Percentiles rank a stretch among this genome's conserved stretches.
Evolutionary conservation across 1,284 basidiomycete genomes (phyloP).

Genomic region (Mrakiaceae sp.): DNA sequence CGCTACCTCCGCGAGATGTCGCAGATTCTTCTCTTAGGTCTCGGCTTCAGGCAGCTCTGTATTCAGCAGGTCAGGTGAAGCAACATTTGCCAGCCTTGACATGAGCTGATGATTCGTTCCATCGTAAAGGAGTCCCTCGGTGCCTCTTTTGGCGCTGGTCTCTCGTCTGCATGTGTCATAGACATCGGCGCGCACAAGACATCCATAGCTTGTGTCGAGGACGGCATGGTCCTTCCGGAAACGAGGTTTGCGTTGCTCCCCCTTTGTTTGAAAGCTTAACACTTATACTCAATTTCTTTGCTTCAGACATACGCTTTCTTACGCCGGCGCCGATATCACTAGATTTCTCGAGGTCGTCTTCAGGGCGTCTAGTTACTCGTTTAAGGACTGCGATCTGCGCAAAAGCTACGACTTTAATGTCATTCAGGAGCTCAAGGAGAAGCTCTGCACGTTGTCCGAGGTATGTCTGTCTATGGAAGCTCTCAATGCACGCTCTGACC

Average conservation of each 20-base stretch:
- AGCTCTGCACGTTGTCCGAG: constrained; percentile 72
- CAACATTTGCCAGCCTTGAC: neutral
- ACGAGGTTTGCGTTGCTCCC: constrained; percentile 50
- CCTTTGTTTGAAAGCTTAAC: neutral
- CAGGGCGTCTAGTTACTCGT: constrained; percentile 74
- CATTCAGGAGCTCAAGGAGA: constrained; percentile 76
- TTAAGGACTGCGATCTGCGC: constrained; percentile 64
- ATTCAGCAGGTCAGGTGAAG: constrained; percentile 60
- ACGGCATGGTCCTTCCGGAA: constrained; percentile 78
- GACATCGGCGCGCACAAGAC: constrained; percentile 81
- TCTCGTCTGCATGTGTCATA: constrained; percentile 88
- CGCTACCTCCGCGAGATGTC: constrained; percentile 70
- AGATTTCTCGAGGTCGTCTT: constrained; percentile 74
- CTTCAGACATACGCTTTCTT: constrained; percentile 63
- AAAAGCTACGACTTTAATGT: constrained; percentile 73
- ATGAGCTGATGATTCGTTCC: no score
- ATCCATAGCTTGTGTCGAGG: constrained; percentile 87
- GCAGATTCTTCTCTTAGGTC: constrained; percentile 57
- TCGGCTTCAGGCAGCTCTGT: constrained; percentile 87
- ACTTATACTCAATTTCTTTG: neutral
- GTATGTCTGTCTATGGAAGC: constrained; percentile 36
- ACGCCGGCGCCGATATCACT: constrained; percentile 90
- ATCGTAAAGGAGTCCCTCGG: constrained; percentile 69
- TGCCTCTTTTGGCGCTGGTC: constrained; percentile 89
- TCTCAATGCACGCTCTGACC: neutral